These are phyloP conservation scores for Cladosporium sp. DNA, from an alignment of 2,329 filamentous ascomycete genomes.

Conservation along the genomic window DNA sequence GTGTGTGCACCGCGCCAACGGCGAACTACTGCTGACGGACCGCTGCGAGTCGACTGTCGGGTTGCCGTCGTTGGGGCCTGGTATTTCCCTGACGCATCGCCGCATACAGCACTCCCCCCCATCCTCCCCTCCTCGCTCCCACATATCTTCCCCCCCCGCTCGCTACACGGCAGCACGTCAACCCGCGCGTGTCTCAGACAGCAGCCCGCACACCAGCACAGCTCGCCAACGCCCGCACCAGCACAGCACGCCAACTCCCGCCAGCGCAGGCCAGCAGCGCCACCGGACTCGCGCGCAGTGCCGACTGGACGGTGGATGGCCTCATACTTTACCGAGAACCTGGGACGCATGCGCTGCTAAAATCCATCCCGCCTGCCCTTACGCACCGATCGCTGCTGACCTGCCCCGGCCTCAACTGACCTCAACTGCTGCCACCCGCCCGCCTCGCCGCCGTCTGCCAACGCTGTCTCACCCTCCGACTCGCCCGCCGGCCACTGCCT, in stretches of 20 bases:
- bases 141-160: too few relatives aligned
- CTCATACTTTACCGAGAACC: slow-evolving; percentile 11
- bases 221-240: neutral
- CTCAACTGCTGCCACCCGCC: too few relatives aligned
- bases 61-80: too few relatives aligned
- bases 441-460: too few relatives aligned
- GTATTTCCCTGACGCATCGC: too few relatives aligned
- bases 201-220: neutral
- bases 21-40: too few relatives aligned
- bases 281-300: slow-evolving; percentile 6
- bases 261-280: neutral
- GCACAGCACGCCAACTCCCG: neutral
- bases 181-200: neutral
- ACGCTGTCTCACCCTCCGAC: too few relatives aligned
- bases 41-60: too few relatives aligned
- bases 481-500: too few relatives aligned
- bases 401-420: neutral
- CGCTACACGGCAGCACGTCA: neutral
- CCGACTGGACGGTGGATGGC: slow-evolving; percentile 1
- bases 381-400: neutral
- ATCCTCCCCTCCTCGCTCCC: too few relatives aligned
- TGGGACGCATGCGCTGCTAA: slow-evolving; percentile 5
- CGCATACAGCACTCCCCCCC: too few relatives aligned
- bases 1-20: too few relatives aligned
- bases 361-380: neutral